These are phyloP conservation scores for Artemisia tridentata DNA, from an alignment of 129 eudicot genomes.

Conservation along the genomic window DNA sequence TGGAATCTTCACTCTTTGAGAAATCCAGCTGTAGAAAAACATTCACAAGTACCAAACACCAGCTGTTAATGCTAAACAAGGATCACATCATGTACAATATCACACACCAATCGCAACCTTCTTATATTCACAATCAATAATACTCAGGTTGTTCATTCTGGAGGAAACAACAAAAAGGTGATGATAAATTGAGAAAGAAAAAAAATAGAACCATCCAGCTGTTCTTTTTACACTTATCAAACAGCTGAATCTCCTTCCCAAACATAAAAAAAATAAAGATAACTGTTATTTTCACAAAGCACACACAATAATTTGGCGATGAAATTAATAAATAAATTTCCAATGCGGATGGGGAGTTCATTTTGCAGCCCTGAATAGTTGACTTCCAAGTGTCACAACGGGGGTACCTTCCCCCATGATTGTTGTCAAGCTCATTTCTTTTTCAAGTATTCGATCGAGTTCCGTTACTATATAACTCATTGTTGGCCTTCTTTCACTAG, in stretches of 20 bases:
- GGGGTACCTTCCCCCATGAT: conserved; percentile 98
- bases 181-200: conserved; percentile 21
- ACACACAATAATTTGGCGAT: conserved; percentile 40
- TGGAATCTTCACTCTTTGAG: background rate
- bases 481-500: conserved; percentile 70
- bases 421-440: conserved; percentile 95
- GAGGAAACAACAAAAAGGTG: conserved; percentile 17
- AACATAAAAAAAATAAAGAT: conserved; percentile 14
- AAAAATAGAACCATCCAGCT: conserved; percentile 56
- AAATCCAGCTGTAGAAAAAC: conserved; percentile 8
- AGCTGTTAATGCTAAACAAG: conserved; percentile 13
- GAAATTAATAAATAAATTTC: conserved; percentile 27
- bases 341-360: conserved; percentile 29
- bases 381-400: conserved; percentile 92
- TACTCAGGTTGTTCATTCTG: background rate
- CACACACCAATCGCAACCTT: conserved; percentile 28
- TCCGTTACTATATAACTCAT: conserved; percentile 69
- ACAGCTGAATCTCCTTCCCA: conserved; percentile 62
- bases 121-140: conserved; percentile 48
- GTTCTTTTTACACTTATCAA: conserved; percentile 85
- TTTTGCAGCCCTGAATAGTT: conserved; percentile 71
- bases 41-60: conserved; percentile 10
- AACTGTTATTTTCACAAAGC: conserved; percentile 33
- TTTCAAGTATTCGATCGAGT: conserved; percentile 80
- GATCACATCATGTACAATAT: conserved; percentile 18